Percentiles rank a stretch among this genome's conserved stretches.
phyloP scores from a whole-genome alignment of 495 filamentous ascomycete species.

The Penicillium paxilli region DNA sequence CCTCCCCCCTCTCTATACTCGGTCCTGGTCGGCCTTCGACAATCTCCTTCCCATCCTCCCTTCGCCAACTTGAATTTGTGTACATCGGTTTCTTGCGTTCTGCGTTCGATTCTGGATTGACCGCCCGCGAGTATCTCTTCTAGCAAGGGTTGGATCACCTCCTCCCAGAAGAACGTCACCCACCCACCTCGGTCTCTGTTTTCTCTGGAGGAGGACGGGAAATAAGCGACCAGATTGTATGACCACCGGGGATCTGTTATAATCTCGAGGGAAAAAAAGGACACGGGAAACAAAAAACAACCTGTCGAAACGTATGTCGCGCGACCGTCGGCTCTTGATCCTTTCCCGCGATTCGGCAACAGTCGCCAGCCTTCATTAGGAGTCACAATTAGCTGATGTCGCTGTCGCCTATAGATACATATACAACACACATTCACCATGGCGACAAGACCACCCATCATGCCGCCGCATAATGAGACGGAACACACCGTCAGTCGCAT shows the following conservation, averaged over 20 bases:
- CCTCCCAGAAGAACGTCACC: neutral
- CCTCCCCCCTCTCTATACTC: neutral
- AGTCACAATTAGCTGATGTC: slow-evolving; percentile 9
- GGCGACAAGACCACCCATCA: slow-evolving; percentile 31
- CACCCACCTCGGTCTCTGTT: neutral
- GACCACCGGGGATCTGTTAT: neutral
- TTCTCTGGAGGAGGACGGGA: neutral
- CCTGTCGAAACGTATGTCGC: slow-evolving; percentile 12
- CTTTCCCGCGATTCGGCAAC: neutral
- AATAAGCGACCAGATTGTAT: neutral
- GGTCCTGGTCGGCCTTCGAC: neutral
- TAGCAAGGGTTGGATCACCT: slow-evolving; percentile 6
- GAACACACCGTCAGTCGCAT: slow-evolving; percentile 58
- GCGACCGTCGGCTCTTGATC: neutral
- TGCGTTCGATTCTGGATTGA: slow-evolving; percentile 11
- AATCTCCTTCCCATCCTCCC: slow-evolving; percentile 6
- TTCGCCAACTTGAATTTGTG: slow-evolving; percentile 6
- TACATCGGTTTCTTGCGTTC: no score
- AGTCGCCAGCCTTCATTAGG: neutral
- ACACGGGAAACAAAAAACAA: neutral
- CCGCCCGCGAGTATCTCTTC: slow-evolving; percentile 11
- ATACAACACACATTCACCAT: slow-evolving; percentile 29
- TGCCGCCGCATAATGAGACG: slow-evolving; percentile 57
- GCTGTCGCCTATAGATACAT: slow-evolving; percentile 14
- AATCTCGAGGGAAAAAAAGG: neutral